A percentile compares a stretch with the other conserved stretches of the same genome.
Conservation (phyloP, 2,329 filamentous ascomycete genomes). For the Fusarium gaditjirri region DNA sequence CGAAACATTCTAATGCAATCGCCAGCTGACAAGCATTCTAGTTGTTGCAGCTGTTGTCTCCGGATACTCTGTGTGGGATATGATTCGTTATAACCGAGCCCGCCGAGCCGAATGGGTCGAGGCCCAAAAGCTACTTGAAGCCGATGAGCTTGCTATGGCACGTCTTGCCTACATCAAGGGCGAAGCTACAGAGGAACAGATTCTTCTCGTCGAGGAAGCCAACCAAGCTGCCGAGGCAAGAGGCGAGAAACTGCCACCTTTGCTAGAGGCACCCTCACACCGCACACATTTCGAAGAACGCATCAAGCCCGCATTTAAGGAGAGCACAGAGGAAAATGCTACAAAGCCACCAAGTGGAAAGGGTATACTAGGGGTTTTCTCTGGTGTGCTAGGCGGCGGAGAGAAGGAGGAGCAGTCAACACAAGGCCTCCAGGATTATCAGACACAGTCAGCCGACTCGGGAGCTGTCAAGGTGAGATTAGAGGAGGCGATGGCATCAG, state of each 20-base stretch:
- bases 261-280: constrained; percentile 59
- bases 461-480: constrained; percentile 50
- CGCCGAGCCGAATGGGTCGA: constrained; percentile 68
- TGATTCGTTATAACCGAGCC: constrained; percentile 69
- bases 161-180: constrained; percentile 70
- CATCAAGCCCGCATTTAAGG: constrained; percentile 47
- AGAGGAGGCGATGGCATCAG: constrained; percentile 56
- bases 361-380: constrained; percentile 51
- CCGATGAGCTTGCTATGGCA: constrained; percentile 65
- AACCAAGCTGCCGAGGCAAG: constrained; percentile 58
- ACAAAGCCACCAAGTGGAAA: constrained; percentile 46
- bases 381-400: constrained; percentile 45
- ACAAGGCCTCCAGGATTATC: constrained; percentile 26
- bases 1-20: not conserved
- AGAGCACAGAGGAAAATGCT: constrained; percentile 27
- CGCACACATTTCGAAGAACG: constrained; percentile 51
- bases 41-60: constrained; percentile 66
- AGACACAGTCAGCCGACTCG: constrained; percentile 17
- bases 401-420: constrained; percentile 36
- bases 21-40: constrained; percentile 42
- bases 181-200: constrained; percentile 66
- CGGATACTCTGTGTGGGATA: constrained; percentile 69
- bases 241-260: constrained; percentile 61
- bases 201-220: constrained; percentile 66
- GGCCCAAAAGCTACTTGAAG: constrained; percentile 63